Evolutionary conservation across 306 rosid genomes (phyloP), one percentile per base, ranked within the genome.

Genomic region (Sindora glabra): DNA sequence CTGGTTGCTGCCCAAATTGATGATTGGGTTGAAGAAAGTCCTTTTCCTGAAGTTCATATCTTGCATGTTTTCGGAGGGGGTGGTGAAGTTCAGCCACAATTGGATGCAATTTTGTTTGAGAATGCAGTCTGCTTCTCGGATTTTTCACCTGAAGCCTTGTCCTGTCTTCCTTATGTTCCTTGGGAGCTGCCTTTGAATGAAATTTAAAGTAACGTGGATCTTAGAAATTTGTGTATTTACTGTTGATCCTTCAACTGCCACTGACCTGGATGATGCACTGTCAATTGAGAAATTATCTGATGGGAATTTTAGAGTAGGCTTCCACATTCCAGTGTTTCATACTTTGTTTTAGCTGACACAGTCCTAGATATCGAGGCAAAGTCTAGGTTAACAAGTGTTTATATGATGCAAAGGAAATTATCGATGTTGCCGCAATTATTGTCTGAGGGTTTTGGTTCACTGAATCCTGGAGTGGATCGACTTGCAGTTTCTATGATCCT

Each of bases 241-340:
- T 25, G 80, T 92, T 55, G 98, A 92, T 74, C 98, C 96, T 70
- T 74, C 86, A 19, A 62, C 90, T 65, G 90, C 95, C 45, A 79
- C 82, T 29, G 98, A 88, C 63, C 81, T 92, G 67, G 98, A 92
- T 66, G 98, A 92, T 80, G 98, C 98, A 48, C 73, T 92, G 32
- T 88, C 95, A 11, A 62, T 89, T 76, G 81, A 83, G 77, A 83
- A 74, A 59, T 74, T 92, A 57, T 71, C 88, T 46, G 77, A 82
- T 61, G 86, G 83, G 34, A 76, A 72, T 54, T 88, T 54, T 59
- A 79, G 98, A 71, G 94, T 88, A 62, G 98, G 98, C 47, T 25
- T 92, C 63, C 96, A 92, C 80, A 80, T 88, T 76, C 81, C 95
- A 50, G 98, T 69, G 83, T 51, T 22, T 86, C 98, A 14, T 84